Conservation (phyloP, 169 alveolate species). For the Eimeria necatrix region DNA sequence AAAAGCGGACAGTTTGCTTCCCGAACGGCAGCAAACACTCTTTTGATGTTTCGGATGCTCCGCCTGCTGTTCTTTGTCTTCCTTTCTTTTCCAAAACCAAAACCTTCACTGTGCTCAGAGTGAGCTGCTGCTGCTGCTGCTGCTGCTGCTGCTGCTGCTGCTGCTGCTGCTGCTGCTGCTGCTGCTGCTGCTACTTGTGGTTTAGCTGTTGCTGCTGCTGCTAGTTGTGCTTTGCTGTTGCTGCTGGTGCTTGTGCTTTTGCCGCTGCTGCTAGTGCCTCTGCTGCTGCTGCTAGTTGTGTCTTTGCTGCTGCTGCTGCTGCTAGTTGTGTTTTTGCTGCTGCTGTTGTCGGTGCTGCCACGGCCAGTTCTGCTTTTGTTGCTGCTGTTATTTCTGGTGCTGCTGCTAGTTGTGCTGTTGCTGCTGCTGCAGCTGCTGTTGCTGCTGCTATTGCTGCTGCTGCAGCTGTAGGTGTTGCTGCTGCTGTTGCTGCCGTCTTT, state of each 20-base stretch:
- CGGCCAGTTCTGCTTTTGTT: no score
- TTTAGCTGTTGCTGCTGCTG: conserved; percentile 55
- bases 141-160: conserved; percentile 26
- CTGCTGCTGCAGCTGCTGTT: no score
- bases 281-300: conserved; percentile 20
- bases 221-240: not conserved
- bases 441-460: no score
- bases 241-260: conserved; percentile 8
- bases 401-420: no score
- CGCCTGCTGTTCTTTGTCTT: conserved; percentile 69
- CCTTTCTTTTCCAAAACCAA: conserved; percentile 39
- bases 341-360: no score
- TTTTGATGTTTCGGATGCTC: conserved; percentile 70
- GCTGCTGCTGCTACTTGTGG: not conserved
- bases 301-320: not conserved
- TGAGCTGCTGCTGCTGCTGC: not conserved
- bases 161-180: conserved; percentile 43
- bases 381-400: no score
- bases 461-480: no score
- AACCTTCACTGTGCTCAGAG: conserved; percentile 67
- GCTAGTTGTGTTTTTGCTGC: not conserved
- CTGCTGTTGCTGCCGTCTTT: not conserved
- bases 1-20: conserved; percentile 43
- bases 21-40: conserved; percentile 41
- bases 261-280: not conserved